These are phyloP conservation scores for Raphidocelis subcapitata DNA, from an alignment of 139 green algal genomes.

Conservation along the genomic window DNA sequence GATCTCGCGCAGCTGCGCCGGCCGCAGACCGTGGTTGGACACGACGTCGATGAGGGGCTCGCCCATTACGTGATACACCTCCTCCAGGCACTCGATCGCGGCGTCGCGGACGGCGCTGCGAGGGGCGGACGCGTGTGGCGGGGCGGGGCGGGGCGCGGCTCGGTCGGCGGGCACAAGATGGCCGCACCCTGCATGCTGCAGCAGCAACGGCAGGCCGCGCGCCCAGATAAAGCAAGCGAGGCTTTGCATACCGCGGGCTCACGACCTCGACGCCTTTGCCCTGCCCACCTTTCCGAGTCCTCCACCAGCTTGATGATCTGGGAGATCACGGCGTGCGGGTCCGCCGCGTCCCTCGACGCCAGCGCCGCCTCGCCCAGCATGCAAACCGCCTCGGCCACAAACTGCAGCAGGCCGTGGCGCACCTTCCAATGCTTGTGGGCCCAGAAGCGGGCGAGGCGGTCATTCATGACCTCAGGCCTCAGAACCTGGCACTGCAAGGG, in stretches of 20 bases:
- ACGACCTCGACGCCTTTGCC: too few species aligned
- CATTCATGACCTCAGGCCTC: constrained; percentile 30
- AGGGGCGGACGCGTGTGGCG: neutral
- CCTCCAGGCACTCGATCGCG: constrained; percentile 47
- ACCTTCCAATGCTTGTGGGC: constrained; percentile 48
- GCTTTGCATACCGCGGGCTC: too few species aligned
- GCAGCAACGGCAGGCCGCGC: too few species aligned
- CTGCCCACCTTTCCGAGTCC: constrained; percentile 27
- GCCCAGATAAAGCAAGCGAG: too few species aligned
- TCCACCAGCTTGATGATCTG: constrained; percentile 16
- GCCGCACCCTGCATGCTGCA: too few species aligned
- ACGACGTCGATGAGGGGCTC: constrained; percentile 35
- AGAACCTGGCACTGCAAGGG: neutral
- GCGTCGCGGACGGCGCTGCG: constrained; percentile 52
- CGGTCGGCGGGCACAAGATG: too few species aligned
- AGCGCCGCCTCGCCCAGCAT: constrained; percentile 8
- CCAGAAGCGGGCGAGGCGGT: constrained; percentile 44
- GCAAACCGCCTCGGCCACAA: constrained; percentile 44
- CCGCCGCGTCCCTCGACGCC: neutral
- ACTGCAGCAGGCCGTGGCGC: constrained; percentile 53
- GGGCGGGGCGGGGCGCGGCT: too few species aligned
- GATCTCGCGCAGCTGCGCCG: constrained; percentile 34
- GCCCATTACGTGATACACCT: constrained; percentile 43
- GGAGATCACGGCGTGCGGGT: neutral
- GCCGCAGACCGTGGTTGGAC: constrained; percentile 31